Percentiles rank a stretch among this genome's conserved stretches.
These are phyloP conservation scores for Yamadazyma dushanensis DNA, from an alignment of 1,139 yeast species.

Conservation along the genomic window DNA sequence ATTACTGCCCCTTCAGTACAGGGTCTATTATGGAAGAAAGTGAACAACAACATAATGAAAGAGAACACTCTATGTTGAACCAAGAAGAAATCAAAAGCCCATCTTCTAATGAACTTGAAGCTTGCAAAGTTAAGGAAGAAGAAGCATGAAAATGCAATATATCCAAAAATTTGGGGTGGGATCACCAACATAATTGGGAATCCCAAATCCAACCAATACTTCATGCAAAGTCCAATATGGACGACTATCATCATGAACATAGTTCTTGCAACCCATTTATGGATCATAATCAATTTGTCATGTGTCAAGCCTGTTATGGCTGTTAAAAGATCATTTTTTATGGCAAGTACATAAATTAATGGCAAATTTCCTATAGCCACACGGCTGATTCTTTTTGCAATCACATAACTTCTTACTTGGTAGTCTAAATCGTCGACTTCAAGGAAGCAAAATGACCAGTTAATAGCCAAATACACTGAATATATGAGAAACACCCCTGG, in stretches of 20 bases:
- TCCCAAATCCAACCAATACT: slow-evolving; percentile 43
- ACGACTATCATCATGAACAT: slow-evolving; percentile 39
- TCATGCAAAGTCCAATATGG: slow-evolving; percentile 33
- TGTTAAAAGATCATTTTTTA: slow-evolving; percentile 42
- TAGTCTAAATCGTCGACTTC: slow-evolving; percentile 42
- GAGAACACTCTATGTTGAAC: slow-evolving; percentile 44
- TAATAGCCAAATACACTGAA: slow-evolving; percentile 28
- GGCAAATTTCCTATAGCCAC: slow-evolving; percentile 47
- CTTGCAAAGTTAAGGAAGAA: slow-evolving; percentile 39
- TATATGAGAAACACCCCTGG: slow-evolving; percentile 39
- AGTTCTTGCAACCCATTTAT: slow-evolving; percentile 45
- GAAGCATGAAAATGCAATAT: slow-evolving; percentile 44
- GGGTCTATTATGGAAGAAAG: slow-evolving; percentile 40
- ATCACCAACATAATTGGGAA: slow-evolving; percentile 42
- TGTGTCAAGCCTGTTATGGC: slow-evolving; percentile 43
- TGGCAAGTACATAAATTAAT: slow-evolving; percentile 32
- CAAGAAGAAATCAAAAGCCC: slow-evolving; percentile 46
- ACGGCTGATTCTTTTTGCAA: slow-evolving; percentile 45
- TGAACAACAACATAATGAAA: slow-evolving; percentile 45
- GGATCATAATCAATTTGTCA: slow-evolving; percentile 40
- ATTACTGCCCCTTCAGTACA: slow-evolving; percentile 35
- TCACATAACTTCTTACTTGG: slow-evolving; percentile 36
- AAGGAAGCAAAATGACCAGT: slow-evolving; percentile 24
- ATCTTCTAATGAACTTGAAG: slow-evolving; percentile 35
- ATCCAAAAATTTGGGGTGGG: slow-evolving; percentile 54